Conservation (phyloP, 2,329 filamentous ascomycete genomes). For the Septoria petroselini region DNA sequence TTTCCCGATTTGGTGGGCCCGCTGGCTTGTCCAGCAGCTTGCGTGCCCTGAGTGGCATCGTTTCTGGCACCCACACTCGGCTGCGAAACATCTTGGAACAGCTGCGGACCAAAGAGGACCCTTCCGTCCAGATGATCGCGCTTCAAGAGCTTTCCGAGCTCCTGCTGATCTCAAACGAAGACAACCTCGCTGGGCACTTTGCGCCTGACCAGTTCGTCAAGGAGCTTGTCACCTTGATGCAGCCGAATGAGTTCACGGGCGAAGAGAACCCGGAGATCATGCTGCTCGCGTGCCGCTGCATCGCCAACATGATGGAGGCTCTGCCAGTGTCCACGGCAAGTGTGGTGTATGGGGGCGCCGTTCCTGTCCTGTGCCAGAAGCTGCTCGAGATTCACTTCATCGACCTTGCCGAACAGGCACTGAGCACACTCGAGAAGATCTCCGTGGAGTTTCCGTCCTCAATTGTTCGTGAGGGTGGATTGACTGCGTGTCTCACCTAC, state of each 20-base stretch:
- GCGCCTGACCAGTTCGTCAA: slow-evolving; percentile 93
- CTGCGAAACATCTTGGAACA: slow-evolving; percentile 61
- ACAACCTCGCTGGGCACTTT: slow-evolving; percentile 92
- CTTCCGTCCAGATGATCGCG: slow-evolving; percentile 84
- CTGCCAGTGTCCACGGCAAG: slow-evolving; percentile 88
- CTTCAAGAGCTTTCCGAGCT: slow-evolving; percentile 92
- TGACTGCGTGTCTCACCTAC: slow-evolving; percentile 93
- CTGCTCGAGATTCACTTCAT: slow-evolving; percentile 95
- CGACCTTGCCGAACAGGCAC: slow-evolving; percentile 91
- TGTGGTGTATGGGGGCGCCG: slow-evolving; percentile 94
- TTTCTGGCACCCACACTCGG: slow-evolving; percentile 76
- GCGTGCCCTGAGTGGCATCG: slow-evolving; percentile 84
- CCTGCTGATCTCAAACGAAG: slow-evolving; percentile 89
- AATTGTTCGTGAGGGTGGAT: slow-evolving; percentile 90
- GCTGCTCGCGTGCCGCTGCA: slow-evolving; percentile 89
- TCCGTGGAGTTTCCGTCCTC: slow-evolving; percentile 92
- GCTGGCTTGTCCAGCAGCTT: slow-evolving; percentile 74
- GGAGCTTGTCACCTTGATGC: slow-evolving; percentile 88
- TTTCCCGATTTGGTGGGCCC: slow-evolving; percentile 64
- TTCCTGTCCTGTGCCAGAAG: slow-evolving; percentile 91
- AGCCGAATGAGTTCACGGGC: slow-evolving; percentile 72
- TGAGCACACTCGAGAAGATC: slow-evolving; percentile 96
- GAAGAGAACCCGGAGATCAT: slow-evolving; percentile 96
- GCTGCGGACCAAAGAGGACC: slow-evolving; percentile 78
- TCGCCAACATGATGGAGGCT: slow-evolving; percentile 97